These are phyloP conservation scores for Adansonia gregorii DNA, from an alignment of 441 rosid genomes.

Conservation along the genomic window DNA sequence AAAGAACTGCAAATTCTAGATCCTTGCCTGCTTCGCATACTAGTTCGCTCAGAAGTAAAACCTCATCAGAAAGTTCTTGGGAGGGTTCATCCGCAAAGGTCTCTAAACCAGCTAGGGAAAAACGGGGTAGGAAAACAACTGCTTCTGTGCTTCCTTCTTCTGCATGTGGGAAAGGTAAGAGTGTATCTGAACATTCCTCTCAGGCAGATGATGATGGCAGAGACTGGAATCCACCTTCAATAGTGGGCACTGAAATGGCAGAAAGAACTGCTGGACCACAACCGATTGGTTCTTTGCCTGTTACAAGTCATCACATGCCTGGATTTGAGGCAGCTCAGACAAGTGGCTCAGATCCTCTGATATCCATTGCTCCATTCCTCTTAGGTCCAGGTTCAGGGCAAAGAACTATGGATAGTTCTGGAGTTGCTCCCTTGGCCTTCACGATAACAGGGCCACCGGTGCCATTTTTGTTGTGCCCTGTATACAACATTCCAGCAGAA, in stretches of 20 bases:
- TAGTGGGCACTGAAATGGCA: slow-evolving; percentile 45
- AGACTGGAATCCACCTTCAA: slow-evolving; percentile 60
- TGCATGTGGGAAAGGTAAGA: slow-evolving; percentile 64
- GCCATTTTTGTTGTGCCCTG: slow-evolving; percentile 71
- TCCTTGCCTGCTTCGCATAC: slow-evolving; percentile 50
- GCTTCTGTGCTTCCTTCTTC: slow-evolving; percentile 48
- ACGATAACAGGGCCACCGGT: slow-evolving; percentile 86
- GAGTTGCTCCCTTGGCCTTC: slow-evolving; percentile 59
- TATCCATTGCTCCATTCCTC: slow-evolving; percentile 65
- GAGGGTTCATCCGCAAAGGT: slow-evolving; percentile 75
- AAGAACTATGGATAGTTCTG: slow-evolving; percentile 64
- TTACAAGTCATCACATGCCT: slow-evolving; percentile 58
- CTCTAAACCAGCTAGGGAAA: slow-evolving; percentile 65
- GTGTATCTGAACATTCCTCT: slow-evolving; percentile 64
- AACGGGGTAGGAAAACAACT: slow-evolving; percentile 62
- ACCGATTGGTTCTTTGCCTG: slow-evolving; percentile 56
- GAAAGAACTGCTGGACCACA: slow-evolving; percentile 60
- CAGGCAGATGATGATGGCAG: slow-evolving; percentile 67
- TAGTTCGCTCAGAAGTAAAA: slow-evolving; percentile 77
- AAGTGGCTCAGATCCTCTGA: slow-evolving; percentile 71
- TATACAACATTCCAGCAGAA: slow-evolving; percentile 56
- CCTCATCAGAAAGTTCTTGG: slow-evolving; percentile 91
- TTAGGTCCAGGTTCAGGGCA: slow-evolving; percentile 69
- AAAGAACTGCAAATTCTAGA: slow-evolving; percentile 61
- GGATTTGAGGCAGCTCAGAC: slow-evolving; percentile 71